Evolutionary conservation across 345 rosid genomes (phyloP), one percentile per base, ranked within the genome.

Genomic region (Acer campestre): DNA sequence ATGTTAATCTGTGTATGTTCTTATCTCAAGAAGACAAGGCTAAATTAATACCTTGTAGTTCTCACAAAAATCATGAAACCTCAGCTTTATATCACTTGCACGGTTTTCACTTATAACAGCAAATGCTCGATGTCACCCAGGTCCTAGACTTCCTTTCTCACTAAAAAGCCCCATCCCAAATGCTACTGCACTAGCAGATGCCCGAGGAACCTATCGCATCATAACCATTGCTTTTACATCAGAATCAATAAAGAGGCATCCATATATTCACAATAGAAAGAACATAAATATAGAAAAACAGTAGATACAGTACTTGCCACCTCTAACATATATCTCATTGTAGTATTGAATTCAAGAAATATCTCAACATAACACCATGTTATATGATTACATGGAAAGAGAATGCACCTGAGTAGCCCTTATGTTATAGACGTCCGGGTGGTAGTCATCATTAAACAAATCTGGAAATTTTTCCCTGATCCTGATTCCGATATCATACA

Each of bases 161-260:
- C 87, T 89, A 72, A 96, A 90, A n/a, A 94, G 86, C 40, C 99
- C 98, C 91, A 94, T 89, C 77, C 99, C 99, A 88, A 94, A 96
- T 12, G 99, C 98, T 81, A 96, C 95, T 64, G 98, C 98, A 86
- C 98, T 92, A 23, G 99, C 95, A 75, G 99, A 90, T 62, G 98
- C 97, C 73, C 95, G 88, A 78, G 97, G 97, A 85, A 96, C 85
- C 99, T 96, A 81, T 68, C 70, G 64, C 63, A 59, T 46, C 70
- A 64, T 38, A 56, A 70, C 9, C 44, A 14, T 27, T n/a, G 64
- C 23, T 13, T 55, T 38, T 16, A 6, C 3, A 3, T 20, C 6
- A 18, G 0, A 58, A 71, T 31, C 29, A 56, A 35, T 27, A 8
- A 53, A 38, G 65, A 23, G 5, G 12, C 8, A 11, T 11, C 16